A percentile compares a stretch with the other conserved stretches of the same genome.
phyloP scores from a whole-genome alignment of 1,284 basidiomycete species.

The Trametes polyzona region DNA sequence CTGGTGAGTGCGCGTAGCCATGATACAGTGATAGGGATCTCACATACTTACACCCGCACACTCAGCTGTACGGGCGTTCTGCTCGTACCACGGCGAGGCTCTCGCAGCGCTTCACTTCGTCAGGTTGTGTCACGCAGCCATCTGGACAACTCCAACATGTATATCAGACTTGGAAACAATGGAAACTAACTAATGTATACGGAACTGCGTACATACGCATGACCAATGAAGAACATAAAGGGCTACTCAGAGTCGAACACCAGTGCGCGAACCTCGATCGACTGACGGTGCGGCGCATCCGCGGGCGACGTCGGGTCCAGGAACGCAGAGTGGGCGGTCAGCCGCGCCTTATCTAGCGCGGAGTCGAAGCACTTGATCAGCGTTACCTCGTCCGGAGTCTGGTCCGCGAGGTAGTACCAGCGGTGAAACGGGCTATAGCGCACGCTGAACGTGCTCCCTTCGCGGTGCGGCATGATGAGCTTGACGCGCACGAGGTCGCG shows the following conservation, averaged over 20 bases:
- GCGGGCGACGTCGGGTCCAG: slow-evolving; percentile 40
- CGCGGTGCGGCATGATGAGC: slow-evolving; percentile 37
- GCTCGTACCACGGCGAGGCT: too few species aligned
- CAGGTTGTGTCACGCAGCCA: too few species aligned
- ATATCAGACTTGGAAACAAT: too few species aligned
- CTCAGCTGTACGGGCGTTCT: too few species aligned
- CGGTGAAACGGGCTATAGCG: slow-evolving; percentile 42
- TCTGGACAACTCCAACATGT: too few species aligned
- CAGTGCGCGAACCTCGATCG: slow-evolving; percentile 44
- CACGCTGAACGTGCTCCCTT: slow-evolving; percentile 41
- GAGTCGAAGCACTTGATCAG: slow-evolving; percentile 55
- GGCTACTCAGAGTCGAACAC: slow-evolving; percentile 40
- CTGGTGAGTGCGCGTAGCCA: too few species aligned
- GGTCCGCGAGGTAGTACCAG: slow-evolving; percentile 51
- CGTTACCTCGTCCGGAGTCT: slow-evolving; percentile 50
- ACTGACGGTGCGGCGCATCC: slow-evolving; percentile 45
- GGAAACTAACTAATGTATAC: too few species aligned
- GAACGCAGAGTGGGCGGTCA: slow-evolving; percentile 53
- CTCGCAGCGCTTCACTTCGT: too few species aligned
- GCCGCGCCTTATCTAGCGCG: slow-evolving; percentile 40
- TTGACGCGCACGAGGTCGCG: slow-evolving; percentile 39
- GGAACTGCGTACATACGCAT: too few species aligned
- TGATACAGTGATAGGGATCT: too few species aligned
- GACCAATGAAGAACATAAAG: too few species aligned
- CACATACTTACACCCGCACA: too few species aligned